Evolutionary conservation across 2,329 filamentous ascomycete species (phyloP).

Genomic region (Teratosphaeria zuluensis): DNA sequence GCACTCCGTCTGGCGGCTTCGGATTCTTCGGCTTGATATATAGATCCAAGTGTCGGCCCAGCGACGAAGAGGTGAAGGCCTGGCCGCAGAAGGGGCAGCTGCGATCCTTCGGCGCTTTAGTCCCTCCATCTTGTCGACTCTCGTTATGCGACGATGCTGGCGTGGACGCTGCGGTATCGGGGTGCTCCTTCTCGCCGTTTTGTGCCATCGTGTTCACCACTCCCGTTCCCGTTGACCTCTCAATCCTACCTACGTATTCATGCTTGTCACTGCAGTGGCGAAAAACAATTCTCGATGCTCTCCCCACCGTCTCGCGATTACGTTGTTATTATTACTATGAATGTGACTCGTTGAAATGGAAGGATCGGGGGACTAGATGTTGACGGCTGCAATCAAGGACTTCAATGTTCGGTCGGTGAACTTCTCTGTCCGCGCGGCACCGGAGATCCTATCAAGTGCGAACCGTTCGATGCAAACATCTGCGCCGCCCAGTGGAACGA

Average conservation of each 20-base stretch:
- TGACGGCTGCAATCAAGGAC: neutral
- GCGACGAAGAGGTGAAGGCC: constrained; percentile 83
- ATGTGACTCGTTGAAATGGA: too few species aligned
- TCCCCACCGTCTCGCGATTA: too few species aligned
- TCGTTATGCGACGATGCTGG: constrained; percentile 11
- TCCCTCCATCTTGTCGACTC: constrained; percentile 4
- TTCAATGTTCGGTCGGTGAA: neutral
- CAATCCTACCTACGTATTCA: neutral
- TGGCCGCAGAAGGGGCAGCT: constrained; percentile 81
- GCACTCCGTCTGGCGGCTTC: constrained; percentile 73
- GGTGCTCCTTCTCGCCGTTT: neutral
- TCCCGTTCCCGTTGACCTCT: neutral
- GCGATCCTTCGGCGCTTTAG: constrained; percentile 64
- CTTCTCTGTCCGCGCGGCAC: neutral
- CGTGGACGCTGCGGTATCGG: constrained; percentile 15
- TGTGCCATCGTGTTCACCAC: neutral
- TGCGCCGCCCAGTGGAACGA: too few species aligned
- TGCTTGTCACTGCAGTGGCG: neutral
- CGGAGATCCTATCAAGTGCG: neutral
- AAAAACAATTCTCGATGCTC: neutral
- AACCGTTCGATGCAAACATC: neutral
- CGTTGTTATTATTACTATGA: too few species aligned
- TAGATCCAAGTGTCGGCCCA: constrained; percentile 86
- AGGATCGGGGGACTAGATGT: neutral
- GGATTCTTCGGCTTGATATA: constrained; percentile 93